Base-by-base conservation (phyloP, 2,329 filamentous ascomycete species). In the Fragosphaeria purpurea region DNA sequence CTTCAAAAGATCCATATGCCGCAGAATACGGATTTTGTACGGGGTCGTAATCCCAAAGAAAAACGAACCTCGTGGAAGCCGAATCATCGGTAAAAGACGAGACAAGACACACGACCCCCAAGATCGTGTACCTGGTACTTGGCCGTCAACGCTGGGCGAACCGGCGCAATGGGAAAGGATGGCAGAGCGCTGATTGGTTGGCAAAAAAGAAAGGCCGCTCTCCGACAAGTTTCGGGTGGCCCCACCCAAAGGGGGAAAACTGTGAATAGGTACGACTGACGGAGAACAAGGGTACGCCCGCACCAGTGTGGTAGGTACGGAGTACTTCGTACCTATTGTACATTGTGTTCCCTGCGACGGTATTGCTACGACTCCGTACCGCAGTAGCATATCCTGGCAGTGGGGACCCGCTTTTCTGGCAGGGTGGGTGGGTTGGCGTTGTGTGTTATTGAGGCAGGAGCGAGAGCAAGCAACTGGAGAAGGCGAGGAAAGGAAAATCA, bases 361-460 rank as follows among this genome's bases (percentile, higher is more conserved):
- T 22, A 22, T 22, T 22, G 22, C 22, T 22, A 22, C 22, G 45
- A 30, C 38, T 33, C 31, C 38, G 42, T n/a, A 33, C 37, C 4
- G 39, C 7, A 32, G 13, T 22, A 44, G 31, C n/a, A 41, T 37
- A 37, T 7, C 35, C 11, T 31, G 48, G 47, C 46, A 50, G 49
- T 13, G 34, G 47, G 43, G 44, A 7, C 33, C 52, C 55, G 41
- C 49, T 50, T 56, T 55, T 52, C 38, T 38, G 31, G 38, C 6
- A 34, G 33, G 40, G 47, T 50, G 44, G 53, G 52, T 55, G 51
- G 51, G 46, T 47, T 46, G 51, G 55, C 52, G 54, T 50, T 41
- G 57, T 55, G 57, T 59, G 57, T 59, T 58, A 59, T 57, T 59
- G 55, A 55, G 52, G 11, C 2, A 37, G 22, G 22, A 22, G 22